Conservation (phyloP, 768 basidiomycete species). For the Amyloporia xantha region DNA sequence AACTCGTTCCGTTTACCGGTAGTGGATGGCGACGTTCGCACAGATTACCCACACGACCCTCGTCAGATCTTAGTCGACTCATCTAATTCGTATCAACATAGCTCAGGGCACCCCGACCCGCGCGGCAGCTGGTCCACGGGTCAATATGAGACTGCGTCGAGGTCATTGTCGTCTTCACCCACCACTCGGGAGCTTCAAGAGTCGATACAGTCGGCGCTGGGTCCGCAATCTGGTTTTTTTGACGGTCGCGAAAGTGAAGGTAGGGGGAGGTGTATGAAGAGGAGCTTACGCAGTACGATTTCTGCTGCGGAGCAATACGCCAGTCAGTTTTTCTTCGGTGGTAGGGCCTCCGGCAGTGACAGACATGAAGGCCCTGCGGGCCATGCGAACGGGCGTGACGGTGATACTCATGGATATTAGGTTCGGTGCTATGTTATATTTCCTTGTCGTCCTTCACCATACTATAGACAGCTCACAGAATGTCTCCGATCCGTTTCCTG, state of each 20-base stretch:
- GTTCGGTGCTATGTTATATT: conserved; percentile 4
- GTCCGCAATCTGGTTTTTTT: conserved; percentile 7
- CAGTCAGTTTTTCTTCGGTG: conserved; percentile 59
- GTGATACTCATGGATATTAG: conserved; percentile 16
- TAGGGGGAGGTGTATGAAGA: conserved; percentile 55
- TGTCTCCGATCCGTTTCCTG: too few species aligned
- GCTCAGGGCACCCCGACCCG: conserved; percentile 6
- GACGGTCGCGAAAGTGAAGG: conserved; percentile 28
- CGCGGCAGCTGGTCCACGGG: conserved; percentile 9
- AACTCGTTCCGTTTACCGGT: neutral
- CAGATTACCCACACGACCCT: conserved; percentile 7
- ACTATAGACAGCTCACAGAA: too few species aligned
- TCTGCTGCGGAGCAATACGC: conserved; percentile 68
- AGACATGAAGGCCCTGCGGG: conserved; percentile 16
- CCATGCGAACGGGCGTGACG: conserved; percentile 12
- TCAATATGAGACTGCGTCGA: conserved; percentile 12
- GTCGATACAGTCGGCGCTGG: conserved; percentile 29
- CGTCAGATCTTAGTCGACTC: conserved; percentile 17
- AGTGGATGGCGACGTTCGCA: conserved; percentile 5
- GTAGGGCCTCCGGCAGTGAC: conserved; percentile 21
- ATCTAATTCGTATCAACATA: conserved; percentile 17
- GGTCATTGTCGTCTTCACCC: conserved; percentile 24
- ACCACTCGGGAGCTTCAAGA: conserved; percentile 36
- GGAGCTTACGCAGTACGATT: conserved; percentile 60
- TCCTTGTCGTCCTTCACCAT: too few species aligned